Evolutionary conservation across 2,329 filamentous ascomycete genomes (phyloP).

Genomic region (Fusarium setosum): DNA sequence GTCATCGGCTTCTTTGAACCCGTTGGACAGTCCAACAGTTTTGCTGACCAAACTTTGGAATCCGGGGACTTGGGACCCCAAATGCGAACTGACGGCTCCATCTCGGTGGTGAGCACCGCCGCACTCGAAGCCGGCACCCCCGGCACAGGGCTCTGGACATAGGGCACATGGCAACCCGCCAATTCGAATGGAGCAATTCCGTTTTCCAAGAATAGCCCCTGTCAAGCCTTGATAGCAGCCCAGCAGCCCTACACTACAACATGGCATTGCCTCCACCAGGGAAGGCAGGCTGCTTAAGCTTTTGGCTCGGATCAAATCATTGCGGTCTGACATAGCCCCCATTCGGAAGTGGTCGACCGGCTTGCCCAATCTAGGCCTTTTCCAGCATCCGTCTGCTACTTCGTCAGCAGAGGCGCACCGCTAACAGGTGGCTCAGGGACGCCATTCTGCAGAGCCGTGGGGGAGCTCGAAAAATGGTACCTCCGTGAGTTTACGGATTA

Average conservation of each 20-base stretch:
- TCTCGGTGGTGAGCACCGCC: conserved; percentile 29
- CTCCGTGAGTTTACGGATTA: conserved; percentile 25
- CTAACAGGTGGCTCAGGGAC: conserved; percentile 13
- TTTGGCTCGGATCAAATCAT: conserved; percentile 36
- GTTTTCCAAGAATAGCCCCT: conserved; percentile 43
- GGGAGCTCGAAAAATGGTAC: conserved; percentile 12
- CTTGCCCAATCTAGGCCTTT: conserved; percentile 2
- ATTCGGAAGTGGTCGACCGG: conserved; percentile 17
- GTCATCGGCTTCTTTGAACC: conserved; percentile 27
- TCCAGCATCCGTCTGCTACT: neutral
- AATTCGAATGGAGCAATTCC: conserved; percentile 28
- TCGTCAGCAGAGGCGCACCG: conserved; percentile 9
- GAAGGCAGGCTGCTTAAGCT: conserved; percentile 29
- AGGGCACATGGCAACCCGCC: conserved; percentile 29
- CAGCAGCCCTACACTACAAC: conserved; percentile 18
- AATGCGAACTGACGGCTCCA: conserved; percentile 21
- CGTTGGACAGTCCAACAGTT: conserved; percentile 24
- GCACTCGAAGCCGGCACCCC: conserved; percentile 32
- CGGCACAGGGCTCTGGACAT: too few species aligned
- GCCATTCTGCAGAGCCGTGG: conserved; percentile 10
- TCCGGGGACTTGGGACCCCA: conserved; percentile 29
- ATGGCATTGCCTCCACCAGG: conserved; percentile 29
- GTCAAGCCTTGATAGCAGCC: conserved; percentile 11
- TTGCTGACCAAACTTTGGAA: conserved; percentile 18
- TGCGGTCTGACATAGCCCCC: conserved; percentile 33